Base-by-base conservation (phyloP, 2,329 filamentous ascomycete species). In the Colletotrichum sansevieriae region DNA sequence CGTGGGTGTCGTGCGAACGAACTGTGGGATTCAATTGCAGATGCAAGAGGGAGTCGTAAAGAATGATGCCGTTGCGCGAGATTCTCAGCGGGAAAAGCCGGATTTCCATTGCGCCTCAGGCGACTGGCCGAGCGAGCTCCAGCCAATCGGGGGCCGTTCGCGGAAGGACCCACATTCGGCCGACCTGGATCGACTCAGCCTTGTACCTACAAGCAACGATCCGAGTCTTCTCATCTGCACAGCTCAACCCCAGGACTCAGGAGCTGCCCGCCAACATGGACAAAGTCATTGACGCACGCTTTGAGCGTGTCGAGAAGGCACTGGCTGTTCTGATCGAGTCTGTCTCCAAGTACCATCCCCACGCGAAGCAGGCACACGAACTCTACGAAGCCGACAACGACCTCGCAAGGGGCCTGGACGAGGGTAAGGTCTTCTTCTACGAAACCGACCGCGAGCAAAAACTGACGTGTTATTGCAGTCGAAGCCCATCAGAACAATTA, bases 301-400 rank as follows among this genome's bases (percentile, higher is more conserved):
- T 92, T 69, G 88, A 91, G 76, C 87, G 88, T 56, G 82, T 92
- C 35, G 90, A 92, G 74, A 88, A 86, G 74, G 88, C 89, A 1
- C 83, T 97, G 20, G 85, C 87, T 12, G 88, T 83, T 33, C 83
- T 97, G 39, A 90, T 94, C 73, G 92, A 94, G 77, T 95, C 92
- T 0, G 91, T 97, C 71, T 86, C 92, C 6, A 92, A 93, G 72
- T 95, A 95, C 80, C 93, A 94, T 74, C 93, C 93, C 0, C 92
- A 91, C 7, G 82, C 87, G 4, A 79, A 84, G 41, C 88, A 90
- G 29, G 92, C 91, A 6, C 83, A 87, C 65, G 91, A 94, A 71
- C 88, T 97, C 10, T 83, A 92, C 18, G 83, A 84, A 8, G 93
- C 92, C 25, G 92, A 97, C 76, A 83, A 85, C 47, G 88, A 91